These are phyloP conservation scores for Sarocladium strictum DNA, from an alignment of 2,329 filamentous ascomycete genomes.

Conservation along the genomic window DNA sequence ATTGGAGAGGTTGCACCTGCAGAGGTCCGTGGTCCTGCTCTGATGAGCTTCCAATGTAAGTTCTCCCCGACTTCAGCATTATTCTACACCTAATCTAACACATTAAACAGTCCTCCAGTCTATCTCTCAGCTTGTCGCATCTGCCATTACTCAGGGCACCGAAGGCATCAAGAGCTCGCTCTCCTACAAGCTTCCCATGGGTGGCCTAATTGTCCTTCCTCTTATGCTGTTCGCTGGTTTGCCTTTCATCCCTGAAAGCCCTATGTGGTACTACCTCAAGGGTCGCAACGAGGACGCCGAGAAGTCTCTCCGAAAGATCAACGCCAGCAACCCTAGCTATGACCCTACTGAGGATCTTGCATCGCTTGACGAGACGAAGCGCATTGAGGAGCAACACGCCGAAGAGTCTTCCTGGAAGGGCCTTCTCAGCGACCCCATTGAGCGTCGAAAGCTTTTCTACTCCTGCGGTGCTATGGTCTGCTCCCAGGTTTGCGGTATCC, in stretches of 20 bases:
- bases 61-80: not conserved
- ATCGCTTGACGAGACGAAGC: slow-evolving; percentile 17
- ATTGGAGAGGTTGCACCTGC: slow-evolving; percentile 22
- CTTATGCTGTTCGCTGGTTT: slow-evolving; percentile 18
- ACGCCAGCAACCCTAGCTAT: slow-evolving; percentile 24
- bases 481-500: slow-evolving; percentile 39
- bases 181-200: slow-evolving; percentile 23
- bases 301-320: slow-evolving; percentile 25
- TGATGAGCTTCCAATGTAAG: slow-evolving; percentile 26
- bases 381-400: slow-evolving; percentile 19
- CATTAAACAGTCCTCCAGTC: slow-evolving; percentile 20
- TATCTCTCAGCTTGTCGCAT: slow-evolving; percentile 22
- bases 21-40: slow-evolving; percentile 20
- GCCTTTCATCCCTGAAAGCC: slow-evolving; percentile 20
- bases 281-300: slow-evolving; percentile 21
- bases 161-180: slow-evolving; percentile 17
- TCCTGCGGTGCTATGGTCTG: slow-evolving; percentile 33
- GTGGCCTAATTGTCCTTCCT: slow-evolving; percentile 20
- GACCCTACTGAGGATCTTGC: slow-evolving; percentile 17
- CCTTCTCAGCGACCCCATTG: slow-evolving; percentile 32
- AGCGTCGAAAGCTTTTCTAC: slow-evolving; percentile 36
- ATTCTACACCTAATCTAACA: not conserved
- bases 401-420: slow-evolving; percentile 29
- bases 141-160: slow-evolving; percentile 22
- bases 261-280: slow-evolving; percentile 26